Conservation (phyloP, 345 rosid genomes). For the Geranium rotundifolium region DNA sequence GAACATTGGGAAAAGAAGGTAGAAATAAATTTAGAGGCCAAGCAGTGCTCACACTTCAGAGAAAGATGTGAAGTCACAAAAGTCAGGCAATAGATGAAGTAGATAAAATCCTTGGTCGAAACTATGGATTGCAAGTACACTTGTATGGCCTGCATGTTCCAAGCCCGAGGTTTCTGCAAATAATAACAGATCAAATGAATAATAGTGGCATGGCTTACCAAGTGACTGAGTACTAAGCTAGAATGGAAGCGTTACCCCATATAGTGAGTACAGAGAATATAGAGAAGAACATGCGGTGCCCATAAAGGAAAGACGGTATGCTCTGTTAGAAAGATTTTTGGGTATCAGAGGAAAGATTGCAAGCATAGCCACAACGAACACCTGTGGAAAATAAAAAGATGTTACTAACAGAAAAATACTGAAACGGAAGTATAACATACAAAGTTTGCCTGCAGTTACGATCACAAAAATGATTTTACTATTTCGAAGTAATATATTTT, state of each 20-base stretch:
- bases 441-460: background rate
- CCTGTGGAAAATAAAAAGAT: conserved; percentile 34
- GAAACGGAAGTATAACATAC: background rate
- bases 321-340: conserved; percentile 60
- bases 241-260: conserved; percentile 52
- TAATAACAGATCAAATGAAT: conserved; percentile 8
- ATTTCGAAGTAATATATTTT: too few relatives aligned
- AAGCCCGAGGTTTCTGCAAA: conserved; percentile 74
- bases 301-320: conserved; percentile 80
- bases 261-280: conserved; percentile 67
- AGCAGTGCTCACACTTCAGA: conserved; percentile 64
- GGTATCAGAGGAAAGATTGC: conserved; percentile 80
- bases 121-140: conserved; percentile 69
- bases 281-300: conserved; percentile 86
- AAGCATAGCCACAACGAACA: conserved; percentile 74
- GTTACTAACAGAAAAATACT: conserved; percentile 3
- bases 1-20: background rate
- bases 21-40: background rate
- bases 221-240: conserved; percentile 7
- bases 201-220: conserved; percentile 8
- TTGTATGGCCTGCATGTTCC: conserved; percentile 86
- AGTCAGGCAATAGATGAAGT: conserved; percentile 77
- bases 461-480: background rate
- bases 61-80: conserved; percentile 81
- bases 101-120: conserved; percentile 83